These are phyloP conservation scores for Pyrus bretschneideri DNA, from an alignment of 306 rosid species.

Conservation along the genomic window DNA sequence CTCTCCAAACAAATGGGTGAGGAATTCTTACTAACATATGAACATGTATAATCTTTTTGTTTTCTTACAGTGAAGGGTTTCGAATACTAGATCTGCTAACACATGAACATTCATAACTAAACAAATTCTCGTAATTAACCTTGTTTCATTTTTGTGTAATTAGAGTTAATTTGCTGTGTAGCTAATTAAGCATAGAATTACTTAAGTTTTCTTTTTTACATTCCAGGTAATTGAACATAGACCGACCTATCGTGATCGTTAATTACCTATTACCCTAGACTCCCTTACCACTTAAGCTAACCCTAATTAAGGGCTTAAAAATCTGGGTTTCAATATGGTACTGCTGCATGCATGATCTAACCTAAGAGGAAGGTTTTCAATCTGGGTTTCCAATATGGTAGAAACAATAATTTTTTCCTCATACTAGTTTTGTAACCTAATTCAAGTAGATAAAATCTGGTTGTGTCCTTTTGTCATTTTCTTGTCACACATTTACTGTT, in stretches of 20 bases:
- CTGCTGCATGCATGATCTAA: neutral
- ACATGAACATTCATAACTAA: too few relatives aligned
- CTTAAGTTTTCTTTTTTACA: neutral
- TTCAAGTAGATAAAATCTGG: neutral
- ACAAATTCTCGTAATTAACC: neutral
- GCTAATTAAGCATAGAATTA: neutral
- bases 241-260: neutral
- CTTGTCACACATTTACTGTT: conserved; percentile 17
- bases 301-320: neutral
- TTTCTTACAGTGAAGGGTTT: neutral
- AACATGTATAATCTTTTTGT: neutral
- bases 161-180: neutral
- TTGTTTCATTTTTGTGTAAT: neutral
- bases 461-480: conserved; percentile 2
- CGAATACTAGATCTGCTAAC: neutral
- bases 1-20: neutral
- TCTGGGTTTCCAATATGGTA: neutral
- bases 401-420: neutral
- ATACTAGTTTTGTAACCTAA: neutral
- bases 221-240: neutral
- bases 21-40: neutral
- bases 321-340: neutral
- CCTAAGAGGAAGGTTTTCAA: neutral
- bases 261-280: too few relatives aligned
- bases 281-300: too few relatives aligned